Base-by-base conservation (phyloP, 495 filamentous ascomycete genomes). In the Podospora comata region DNA sequence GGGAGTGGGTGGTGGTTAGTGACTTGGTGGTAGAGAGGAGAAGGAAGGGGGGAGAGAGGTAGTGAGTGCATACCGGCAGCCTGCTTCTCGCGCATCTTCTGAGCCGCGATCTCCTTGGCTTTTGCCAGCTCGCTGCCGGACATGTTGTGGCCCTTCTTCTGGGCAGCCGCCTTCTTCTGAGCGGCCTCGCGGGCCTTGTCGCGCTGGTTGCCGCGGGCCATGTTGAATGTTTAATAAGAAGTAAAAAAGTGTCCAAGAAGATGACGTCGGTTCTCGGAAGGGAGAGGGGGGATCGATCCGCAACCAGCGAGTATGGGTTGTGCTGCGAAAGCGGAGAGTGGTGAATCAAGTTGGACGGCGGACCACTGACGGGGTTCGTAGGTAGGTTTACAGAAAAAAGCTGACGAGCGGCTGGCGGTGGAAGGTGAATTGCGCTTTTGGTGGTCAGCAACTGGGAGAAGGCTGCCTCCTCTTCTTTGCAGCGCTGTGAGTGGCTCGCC, bases 151-250 rank as follows among this genome's bases (percentile, higher is more conserved):
- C 69, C 76, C 53, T 79, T 77, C 77, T 93, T 94, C 92, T 96
- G 67, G 26, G 75, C 69, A 32, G 84, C 80, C 62, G 81, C 75
- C 75, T 87, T 87, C 83, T 94, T 92, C 77, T 87, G 85, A 74
- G 84, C 89, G 80, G 92, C 93, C 79, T 91, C 90, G 67, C 93
- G 91, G 74, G 90, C 91, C 79, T 91, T 91, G 65, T 97, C 93
- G 75, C 93, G 88, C 84, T 97, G 93, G 76, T 97, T 97, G 71
- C 93, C 93, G 77, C 93, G 91, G 67, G 93, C 88, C 93, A 97
- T 97, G 39, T 65, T 60, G 28, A 34, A n/a, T 64, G 67, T 60
- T 4, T 34, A 48, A 23, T 23, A 23, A 23, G 30, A 26, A 20
- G 28, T 62, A 26, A 63, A 23, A 23, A 23, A 26, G 32, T 48